Percentiles rank a stretch among this genome's conserved stretches.
Evolutionary conservation across 768 basidiomycete species (phyloP).

Genomic region (Leccinellum rugosiceps): DNA sequence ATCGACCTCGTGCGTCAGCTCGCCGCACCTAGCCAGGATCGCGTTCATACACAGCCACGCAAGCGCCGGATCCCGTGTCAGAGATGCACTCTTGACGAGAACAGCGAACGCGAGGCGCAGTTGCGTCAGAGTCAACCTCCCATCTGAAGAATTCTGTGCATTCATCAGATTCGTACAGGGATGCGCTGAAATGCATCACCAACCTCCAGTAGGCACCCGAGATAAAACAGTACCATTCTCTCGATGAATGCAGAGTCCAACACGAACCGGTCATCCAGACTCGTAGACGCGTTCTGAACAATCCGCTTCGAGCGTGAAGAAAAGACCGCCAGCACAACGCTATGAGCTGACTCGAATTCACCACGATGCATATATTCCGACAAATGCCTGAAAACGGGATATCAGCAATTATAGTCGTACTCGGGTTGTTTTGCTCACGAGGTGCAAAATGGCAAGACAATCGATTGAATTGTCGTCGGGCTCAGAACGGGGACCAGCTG

Average conservation of each 20-base stretch:
- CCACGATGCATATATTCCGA: slow-evolving; percentile 58
- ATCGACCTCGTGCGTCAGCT: slow-evolving; percentile 16
- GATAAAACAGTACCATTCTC: slow-evolving; percentile 72
- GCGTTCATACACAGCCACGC: slow-evolving; percentile 67
- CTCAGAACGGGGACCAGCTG: slow-evolving; percentile 67
- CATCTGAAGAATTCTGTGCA: slow-evolving; percentile 59
- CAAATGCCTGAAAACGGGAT: slow-evolving; percentile 47
- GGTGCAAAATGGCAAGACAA: slow-evolving; percentile 58
- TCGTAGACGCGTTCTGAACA: slow-evolving; percentile 7
- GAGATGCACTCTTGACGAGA: slow-evolving; percentile 56
- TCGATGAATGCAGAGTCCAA: slow-evolving; percentile 42
- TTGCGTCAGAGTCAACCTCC: slow-evolving; percentile 59
- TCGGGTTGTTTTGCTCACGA: slow-evolving; percentile 47
- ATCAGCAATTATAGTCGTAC: background rate
- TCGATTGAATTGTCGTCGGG: slow-evolving; percentile 48
- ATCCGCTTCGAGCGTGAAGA: slow-evolving; percentile 50
- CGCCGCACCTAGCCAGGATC: slow-evolving; percentile 47
- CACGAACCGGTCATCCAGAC: slow-evolving; percentile 5
- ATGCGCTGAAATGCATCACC: slow-evolving; percentile 13
- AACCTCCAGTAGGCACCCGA: slow-evolving; percentile 67
- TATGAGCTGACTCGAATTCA: slow-evolving; percentile 85
- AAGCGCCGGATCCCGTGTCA: slow-evolving; percentile 44
- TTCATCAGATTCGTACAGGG: background rate
- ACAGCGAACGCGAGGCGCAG: slow-evolving; percentile 74
- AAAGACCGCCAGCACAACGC: slow-evolving; percentile 74